Evolutionary conservation across 2,329 filamentous ascomycete species (phyloP).

Genomic region (Paecilomyces sp.): DNA sequence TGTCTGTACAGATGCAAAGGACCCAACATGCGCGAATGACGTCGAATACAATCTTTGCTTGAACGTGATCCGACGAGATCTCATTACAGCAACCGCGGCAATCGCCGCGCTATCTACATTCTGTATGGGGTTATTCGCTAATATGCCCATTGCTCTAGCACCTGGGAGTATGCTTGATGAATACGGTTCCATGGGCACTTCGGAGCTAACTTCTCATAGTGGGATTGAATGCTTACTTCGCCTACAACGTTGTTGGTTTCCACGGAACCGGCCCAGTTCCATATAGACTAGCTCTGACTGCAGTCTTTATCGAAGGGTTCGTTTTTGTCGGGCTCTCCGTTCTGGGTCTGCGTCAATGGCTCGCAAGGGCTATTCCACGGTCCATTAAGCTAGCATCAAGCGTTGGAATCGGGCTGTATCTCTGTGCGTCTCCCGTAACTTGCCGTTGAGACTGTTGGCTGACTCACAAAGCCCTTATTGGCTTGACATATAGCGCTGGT

Average conservation of each 20-base stretch:
- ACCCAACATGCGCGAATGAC: slow-evolving; percentile 44
- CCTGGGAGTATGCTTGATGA: slow-evolving; percentile 48
- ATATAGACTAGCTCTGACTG: slow-evolving; percentile 70
- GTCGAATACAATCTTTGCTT: slow-evolving; percentile 38
- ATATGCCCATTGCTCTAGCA: slow-evolving; percentile 66
- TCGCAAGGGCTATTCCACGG: slow-evolving; percentile 72
- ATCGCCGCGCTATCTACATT: slow-evolving; percentile 75
- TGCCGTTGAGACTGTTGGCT: neutral
- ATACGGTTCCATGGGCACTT: neutral
- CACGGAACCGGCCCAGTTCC: slow-evolving; percentile 68
- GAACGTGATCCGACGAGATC: slow-evolving; percentile 61
- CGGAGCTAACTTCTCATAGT: slow-evolving; percentile 37
- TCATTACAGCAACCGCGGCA: slow-evolving; percentile 78
- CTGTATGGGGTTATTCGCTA: slow-evolving; percentile 75
- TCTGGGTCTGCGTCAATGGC: slow-evolving; percentile 78
- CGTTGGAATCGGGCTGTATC: slow-evolving; percentile 77
- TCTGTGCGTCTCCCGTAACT: slow-evolving; percentile 27
- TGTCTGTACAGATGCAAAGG: slow-evolving; percentile 52
- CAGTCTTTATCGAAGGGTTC: slow-evolving; percentile 82
- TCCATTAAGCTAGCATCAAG: slow-evolving; percentile 84
- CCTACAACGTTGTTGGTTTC: slow-evolving; percentile 71
- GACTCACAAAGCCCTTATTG: slow-evolving; percentile 43
- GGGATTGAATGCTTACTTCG: slow-evolving; percentile 83
- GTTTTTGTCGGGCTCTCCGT: slow-evolving; percentile 76
- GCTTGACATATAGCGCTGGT: slow-evolving; percentile 69